Evolutionary conservation across 2,329 filamentous ascomycete genomes (phyloP).

Genomic region (Fusarium dlaminii): DNA sequence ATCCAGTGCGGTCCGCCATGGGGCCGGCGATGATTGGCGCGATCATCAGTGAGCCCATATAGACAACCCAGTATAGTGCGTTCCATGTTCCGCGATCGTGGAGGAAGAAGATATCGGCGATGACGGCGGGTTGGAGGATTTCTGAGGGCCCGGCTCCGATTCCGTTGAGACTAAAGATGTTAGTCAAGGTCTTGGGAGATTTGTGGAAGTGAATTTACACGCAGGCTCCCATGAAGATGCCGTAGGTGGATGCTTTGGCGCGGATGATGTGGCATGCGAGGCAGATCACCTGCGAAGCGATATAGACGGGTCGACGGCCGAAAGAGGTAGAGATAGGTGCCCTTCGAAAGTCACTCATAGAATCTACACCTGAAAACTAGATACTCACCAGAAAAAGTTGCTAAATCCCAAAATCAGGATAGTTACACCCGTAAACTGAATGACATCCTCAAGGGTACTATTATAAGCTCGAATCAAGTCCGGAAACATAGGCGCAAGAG

Average conservation of each 20-base stretch:
- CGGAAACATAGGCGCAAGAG: conserved; percentile 7
- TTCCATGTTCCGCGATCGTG: conserved; percentile 32
- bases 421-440: conserved; percentile 2
- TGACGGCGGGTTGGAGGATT: conserved; percentile 23
- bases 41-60: conserved; percentile 19
- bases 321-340: not conserved
- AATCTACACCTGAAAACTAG: accelerated
- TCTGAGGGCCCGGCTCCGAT: conserved; percentile 22
- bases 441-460: not conserved
- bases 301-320: not conserved
- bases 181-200: accelerated
- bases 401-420: not conserved
- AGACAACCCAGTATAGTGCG: conserved; percentile 25
- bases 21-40: not conserved
- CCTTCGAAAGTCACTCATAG: not conserved
- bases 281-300: conserved; percentile 1
- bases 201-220: not conserved
- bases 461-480: not conserved
- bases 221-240: not conserved
- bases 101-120: conserved; percentile 32
- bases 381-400: not conserved
- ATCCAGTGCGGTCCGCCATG: not conserved
- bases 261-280: not conserved
- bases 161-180: not conserved
- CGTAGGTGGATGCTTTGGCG: not conserved